Percentiles rank a stretch among this genome's conserved stretches.
Conservation (phyloP, 768 basidiomycete species). For the Naganishia vaughanmartiniae region DNA sequence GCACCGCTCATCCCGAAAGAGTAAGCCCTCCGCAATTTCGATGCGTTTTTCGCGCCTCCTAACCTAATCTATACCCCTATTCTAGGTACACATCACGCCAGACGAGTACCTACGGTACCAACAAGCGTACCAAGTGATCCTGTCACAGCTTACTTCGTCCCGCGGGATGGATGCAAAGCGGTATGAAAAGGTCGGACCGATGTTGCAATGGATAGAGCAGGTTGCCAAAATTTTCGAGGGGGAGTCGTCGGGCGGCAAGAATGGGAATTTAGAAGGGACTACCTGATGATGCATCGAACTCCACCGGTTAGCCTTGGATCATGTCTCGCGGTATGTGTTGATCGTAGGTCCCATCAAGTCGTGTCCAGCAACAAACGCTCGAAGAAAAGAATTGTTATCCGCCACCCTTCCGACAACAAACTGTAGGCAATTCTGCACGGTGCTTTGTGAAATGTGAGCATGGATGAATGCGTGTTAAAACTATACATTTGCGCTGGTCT, state of each 20-base stretch:
- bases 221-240: conserved; percentile 17
- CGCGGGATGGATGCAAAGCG: conserved; percentile 14
- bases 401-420: no score
- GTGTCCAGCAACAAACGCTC: no score
- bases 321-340: no score
- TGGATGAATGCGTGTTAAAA: no score
- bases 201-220: conserved; percentile 21
- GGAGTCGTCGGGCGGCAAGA: conserved; percentile 1
- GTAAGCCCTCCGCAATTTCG: not conserved
- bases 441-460: no score
- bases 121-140: conserved; percentile 20
- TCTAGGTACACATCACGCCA: conserved; percentile 16
- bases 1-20: not conserved
- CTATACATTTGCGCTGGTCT: no score
- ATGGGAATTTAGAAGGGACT: not conserved
- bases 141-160: not conserved
- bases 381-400: no score
- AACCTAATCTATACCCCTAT: not conserved
- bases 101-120: conserved; percentile 20
- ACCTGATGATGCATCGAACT: no score
- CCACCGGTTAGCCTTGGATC: no score
- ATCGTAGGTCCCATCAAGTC: no score
- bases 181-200: conserved; percentile 23
- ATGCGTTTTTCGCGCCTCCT: not conserved
- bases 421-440: not conserved